Conservation (phyloP, 2,329 filamentous ascomycete species). For the Emergomyces pasteurianus region DNA sequence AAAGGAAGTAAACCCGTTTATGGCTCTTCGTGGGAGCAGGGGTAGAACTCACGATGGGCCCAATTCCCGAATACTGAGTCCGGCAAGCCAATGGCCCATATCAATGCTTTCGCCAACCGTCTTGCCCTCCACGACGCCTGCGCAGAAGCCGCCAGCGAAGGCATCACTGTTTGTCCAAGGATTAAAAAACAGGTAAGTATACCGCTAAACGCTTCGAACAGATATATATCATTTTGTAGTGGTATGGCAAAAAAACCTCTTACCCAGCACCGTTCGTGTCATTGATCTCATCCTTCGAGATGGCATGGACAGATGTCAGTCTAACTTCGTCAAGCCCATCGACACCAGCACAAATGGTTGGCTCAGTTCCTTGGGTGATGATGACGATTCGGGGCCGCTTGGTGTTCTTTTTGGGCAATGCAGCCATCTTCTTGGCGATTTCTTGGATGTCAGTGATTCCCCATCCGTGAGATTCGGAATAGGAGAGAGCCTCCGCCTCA, state of each 20-base stretch:
- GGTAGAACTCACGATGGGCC: slow-evolving; percentile 75
- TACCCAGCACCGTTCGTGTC: slow-evolving; percentile 89
- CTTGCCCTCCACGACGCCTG: slow-evolving; percentile 78
- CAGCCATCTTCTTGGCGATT: slow-evolving; percentile 75
- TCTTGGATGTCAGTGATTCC: slow-evolving; percentile 65
- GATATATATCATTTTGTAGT: slow-evolving; percentile 7
- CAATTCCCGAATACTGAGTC: slow-evolving; percentile 85
- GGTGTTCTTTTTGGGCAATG: slow-evolving; percentile 83
- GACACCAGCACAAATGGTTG: slow-evolving; percentile 65
- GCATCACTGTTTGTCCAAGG: slow-evolving; percentile 51
- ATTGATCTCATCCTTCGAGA: slow-evolving; percentile 66
- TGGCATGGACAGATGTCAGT: slow-evolving; percentile 70
- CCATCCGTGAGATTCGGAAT: slow-evolving; percentile 69
- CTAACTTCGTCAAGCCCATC: slow-evolving; percentile 53
- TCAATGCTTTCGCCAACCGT: slow-evolving; percentile 66
- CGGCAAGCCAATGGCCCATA: slow-evolving; percentile 93
- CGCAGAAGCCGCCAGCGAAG: slow-evolving; percentile 87
- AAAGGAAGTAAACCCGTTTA: neutral
- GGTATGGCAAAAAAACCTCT: slow-evolving; percentile 15
- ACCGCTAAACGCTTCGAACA: neutral
- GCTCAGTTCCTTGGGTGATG: slow-evolving; percentile 87
- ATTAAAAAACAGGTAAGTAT: neutral
- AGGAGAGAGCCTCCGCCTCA: slow-evolving; percentile 85
- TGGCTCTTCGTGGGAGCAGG: neutral
- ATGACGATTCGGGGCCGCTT: slow-evolving; percentile 76